Percentiles rank a stretch among this genome's conserved stretches.
These are phyloP conservation scores for Pseudogymnoascus sp. DNA, from an alignment of 2,329 filamentous ascomycete species.

Conservation along the genomic window DNA sequence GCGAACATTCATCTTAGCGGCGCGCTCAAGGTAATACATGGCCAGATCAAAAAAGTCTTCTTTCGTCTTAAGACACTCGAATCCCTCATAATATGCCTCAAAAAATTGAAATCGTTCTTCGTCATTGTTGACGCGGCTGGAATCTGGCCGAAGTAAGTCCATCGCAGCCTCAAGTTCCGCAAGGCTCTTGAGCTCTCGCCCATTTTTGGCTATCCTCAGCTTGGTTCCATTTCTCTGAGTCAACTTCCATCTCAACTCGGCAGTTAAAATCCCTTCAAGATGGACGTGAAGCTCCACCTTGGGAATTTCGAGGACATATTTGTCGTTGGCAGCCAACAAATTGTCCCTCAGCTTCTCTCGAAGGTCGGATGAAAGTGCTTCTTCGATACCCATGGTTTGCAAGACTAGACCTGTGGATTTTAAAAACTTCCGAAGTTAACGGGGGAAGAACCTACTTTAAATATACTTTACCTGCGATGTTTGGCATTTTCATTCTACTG, in stretches of 20 bases:
- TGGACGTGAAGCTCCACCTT: conserved; percentile 78
- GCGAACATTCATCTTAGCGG: conserved; percentile 51
- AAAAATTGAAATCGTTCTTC: conserved; percentile 43
- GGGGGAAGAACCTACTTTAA: neutral
- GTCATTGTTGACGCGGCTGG: conserved; percentile 8
- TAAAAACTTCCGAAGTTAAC: neutral
- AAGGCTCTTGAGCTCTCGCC: neutral
- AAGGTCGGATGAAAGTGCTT: neutral
- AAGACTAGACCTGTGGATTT: neutral
- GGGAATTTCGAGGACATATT: conserved; percentile 54
- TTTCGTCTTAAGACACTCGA: conserved; percentile 54
- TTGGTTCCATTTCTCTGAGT: conserved; percentile 54
- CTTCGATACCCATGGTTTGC: neutral
- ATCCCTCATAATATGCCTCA: conserved; percentile 66
- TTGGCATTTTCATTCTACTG: neutral
- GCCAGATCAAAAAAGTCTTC: conserved; percentile 65
- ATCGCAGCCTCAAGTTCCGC: neutral
- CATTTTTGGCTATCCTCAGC: conserved; percentile 34
- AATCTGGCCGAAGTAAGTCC: conserved; percentile 53
- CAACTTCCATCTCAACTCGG: conserved; percentile 58
- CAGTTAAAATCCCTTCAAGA: conserved; percentile 64
- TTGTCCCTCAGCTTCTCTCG: neutral
- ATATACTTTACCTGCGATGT: neutral
- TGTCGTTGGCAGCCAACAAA: conserved; percentile 16
- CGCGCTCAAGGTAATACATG: conserved; percentile 59